These are phyloP conservation scores for Favolaschia claudopus DNA, from an alignment of 768 basidiomycete species.

Conservation along the genomic window DNA sequence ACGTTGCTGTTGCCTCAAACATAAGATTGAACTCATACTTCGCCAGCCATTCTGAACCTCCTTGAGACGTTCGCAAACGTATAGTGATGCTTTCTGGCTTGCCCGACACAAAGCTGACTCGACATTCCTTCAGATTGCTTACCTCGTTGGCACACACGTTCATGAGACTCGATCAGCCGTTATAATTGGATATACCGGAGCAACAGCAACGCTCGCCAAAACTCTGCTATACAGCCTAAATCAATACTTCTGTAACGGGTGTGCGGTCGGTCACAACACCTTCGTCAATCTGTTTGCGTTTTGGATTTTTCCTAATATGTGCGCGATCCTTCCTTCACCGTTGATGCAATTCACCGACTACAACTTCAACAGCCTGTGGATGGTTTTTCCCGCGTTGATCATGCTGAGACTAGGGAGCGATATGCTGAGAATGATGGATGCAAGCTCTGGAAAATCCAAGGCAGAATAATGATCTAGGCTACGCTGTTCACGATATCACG, in stretches of 20 bases:
- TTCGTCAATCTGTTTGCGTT: constrained; percentile 54
- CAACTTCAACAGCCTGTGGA: constrained; percentile 29
- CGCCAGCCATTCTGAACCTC: constrained; percentile 72
- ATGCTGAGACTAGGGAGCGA: constrained; percentile 45
- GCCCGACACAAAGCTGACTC: constrained; percentile 6
- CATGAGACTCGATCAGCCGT: constrained; percentile 61
- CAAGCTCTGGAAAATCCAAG: constrained; percentile 10
- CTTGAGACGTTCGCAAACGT: constrained; percentile 76
- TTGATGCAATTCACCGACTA: constrained; percentile 2
- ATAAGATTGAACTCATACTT: constrained; percentile 9
- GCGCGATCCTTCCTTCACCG: constrained; percentile 30
- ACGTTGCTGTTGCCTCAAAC: background rate
- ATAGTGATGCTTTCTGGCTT: constrained; percentile 13
- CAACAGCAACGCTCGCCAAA: constrained; percentile 77
- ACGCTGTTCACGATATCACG: too few species aligned
- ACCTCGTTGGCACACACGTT: constrained; percentile 71
- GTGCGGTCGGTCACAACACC: constrained; percentile 69
- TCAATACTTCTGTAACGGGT: constrained; percentile 76
- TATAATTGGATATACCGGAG: constrained; percentile 74
- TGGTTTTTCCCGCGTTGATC: constrained; percentile 36
- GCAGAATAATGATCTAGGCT: too few species aligned
- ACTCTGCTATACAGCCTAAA: constrained; percentile 76
- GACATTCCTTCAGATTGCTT: constrained; percentile 45
- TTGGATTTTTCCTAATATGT: constrained; percentile 80
- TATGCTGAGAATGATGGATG: constrained; percentile 28